Evolutionary conservation across 805 yeast genomes (phyloP).

Genomic region (Debaryomyces maramus): DNA sequence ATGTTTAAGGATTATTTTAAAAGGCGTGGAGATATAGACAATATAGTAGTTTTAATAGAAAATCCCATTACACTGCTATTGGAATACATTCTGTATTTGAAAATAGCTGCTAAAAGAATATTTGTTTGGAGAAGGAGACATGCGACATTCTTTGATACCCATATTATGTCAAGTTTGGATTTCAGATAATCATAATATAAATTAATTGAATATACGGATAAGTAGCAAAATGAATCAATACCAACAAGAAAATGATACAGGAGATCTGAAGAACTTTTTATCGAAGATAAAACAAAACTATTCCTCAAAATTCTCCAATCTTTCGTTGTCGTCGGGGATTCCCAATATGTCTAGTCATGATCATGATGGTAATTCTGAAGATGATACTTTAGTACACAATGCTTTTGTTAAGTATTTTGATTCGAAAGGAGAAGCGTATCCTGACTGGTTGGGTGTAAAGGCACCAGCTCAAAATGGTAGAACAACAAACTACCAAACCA

Average conservation of each 20-base stretch:
- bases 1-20: too few species aligned
- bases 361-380: slow-evolving; percentile 38
- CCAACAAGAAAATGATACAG: slow-evolving; percentile 1
- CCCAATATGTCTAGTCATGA: slow-evolving; percentile 23
- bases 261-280: slow-evolving; percentile 19
- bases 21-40: too few species aligned
- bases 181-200: too few species aligned
- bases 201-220: too few species aligned
- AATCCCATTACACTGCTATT: too few species aligned
- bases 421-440: slow-evolving; percentile 30
- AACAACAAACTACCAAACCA: slow-evolving; percentile 6
- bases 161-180: too few species aligned
- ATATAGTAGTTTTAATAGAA: too few species aligned
- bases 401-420: slow-evolving; percentile 44
- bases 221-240: slow-evolving; percentile 2
- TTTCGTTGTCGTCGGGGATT: slow-evolving; percentile 27
- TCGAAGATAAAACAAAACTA: slow-evolving; percentile 39
- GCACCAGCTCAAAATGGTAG: slow-evolving; percentile 6
- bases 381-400: slow-evolving; percentile 43
- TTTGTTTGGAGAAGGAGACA: too few species aligned
- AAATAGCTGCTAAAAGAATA: too few species aligned
- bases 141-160: background rate
- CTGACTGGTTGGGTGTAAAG: slow-evolving; percentile 44
- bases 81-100: too few species aligned
- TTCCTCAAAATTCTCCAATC: slow-evolving; percentile 36